Conservation (phyloP, 148 eudicot species). For the Rhododendron vialii region DNA sequence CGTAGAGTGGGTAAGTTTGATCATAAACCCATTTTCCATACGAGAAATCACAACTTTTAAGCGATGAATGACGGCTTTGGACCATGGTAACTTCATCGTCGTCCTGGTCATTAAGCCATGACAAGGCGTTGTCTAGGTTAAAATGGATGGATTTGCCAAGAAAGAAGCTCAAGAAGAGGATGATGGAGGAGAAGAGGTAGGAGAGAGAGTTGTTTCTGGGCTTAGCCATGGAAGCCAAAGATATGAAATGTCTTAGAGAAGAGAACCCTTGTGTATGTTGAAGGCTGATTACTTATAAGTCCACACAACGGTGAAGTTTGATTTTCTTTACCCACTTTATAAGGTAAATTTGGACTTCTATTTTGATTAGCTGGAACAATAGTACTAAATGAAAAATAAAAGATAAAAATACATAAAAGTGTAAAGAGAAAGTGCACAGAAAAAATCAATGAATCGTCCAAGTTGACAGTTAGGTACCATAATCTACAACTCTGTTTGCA, state of each 20-base stretch:
- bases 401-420: neutral
- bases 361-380: neutral
- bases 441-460: neutral
- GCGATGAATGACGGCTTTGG: slow-evolving; percentile 22
- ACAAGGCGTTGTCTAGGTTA: slow-evolving; percentile 27
- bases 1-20: slow-evolving; percentile 72
- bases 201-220: neutral
- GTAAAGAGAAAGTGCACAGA: neutral
- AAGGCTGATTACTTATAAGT: neutral
- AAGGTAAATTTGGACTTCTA: neutral
- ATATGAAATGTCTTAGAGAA: neutral
- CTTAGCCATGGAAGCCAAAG: slow-evolving; percentile 10
- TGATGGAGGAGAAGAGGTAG: slow-evolving; percentile 15
- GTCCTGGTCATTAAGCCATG: slow-evolving; percentile 47
- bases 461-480: neutral
- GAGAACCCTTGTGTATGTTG: neutral
- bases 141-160: slow-evolving; percentile 14
- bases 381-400: neutral
- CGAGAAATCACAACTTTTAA: slow-evolving; percentile 45
- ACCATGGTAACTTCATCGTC: slow-evolving; percentile 37
- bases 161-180: slow-evolving; percentile 21
- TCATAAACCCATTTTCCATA: slow-evolving; percentile 79
- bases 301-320: no score
- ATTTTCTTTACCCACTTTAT: neutral
- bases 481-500: no score